These are phyloP conservation scores for Cladosporium sp. DNA, from an alignment of 2,329 filamentous ascomycete species.

Conservation along the genomic window DNA sequence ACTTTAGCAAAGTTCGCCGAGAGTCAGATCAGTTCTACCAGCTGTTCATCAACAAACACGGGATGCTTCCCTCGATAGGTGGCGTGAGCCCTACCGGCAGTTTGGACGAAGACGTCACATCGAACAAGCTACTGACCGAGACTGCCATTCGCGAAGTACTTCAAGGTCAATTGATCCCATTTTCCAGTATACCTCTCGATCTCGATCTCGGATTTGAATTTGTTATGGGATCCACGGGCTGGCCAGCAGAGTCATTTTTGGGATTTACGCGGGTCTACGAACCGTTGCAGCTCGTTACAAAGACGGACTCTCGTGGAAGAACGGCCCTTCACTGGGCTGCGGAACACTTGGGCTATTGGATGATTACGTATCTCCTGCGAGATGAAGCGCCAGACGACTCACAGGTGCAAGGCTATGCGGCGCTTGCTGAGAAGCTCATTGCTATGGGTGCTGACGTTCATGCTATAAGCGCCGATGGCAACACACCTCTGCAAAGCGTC, in stretches of 20 bases:
- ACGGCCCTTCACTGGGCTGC: background rate
- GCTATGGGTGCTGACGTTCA: background rate
- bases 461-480: background rate
- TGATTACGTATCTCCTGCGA: background rate
- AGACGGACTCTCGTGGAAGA: background rate
- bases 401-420: background rate
- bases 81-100: too few species aligned
- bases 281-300: background rate
- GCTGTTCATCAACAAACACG: background rate
- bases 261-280: background rate
- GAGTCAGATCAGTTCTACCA: background rate
- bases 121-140: background rate
- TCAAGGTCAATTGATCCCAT: background rate
- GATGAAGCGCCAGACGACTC: background rate
- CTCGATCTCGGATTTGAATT: background rate
- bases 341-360: background rate
- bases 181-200: background rate
- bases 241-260: background rate
- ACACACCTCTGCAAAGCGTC: background rate
- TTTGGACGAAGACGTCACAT: background rate
- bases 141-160: background rate
- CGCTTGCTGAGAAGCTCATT: background rate
- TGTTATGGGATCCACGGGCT: background rate
- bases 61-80: background rate
- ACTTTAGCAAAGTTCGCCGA: constrained; percentile 2